Conservation (phyloP, 1,284 basidiomycete species). For the Cryptococcus sp. region DNA sequence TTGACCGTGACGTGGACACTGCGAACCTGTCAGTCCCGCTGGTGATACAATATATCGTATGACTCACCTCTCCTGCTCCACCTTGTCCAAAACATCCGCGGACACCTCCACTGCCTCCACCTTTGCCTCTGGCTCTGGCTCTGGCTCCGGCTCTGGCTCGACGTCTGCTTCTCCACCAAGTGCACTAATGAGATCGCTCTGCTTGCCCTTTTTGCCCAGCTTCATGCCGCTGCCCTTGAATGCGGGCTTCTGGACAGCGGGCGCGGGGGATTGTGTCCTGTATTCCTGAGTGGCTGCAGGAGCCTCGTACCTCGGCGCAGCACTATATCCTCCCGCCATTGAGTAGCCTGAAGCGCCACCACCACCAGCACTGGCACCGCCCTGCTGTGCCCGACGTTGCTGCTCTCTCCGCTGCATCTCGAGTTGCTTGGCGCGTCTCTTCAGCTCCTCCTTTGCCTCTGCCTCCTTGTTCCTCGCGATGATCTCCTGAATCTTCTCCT, state of each 20-base stretch:
- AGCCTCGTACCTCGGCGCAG: conserved; percentile 70
- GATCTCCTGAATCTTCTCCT: conserved; percentile 99
- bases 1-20: conserved; percentile 85
- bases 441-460: conserved; percentile 98
- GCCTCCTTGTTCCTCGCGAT: conserved; percentile 99
- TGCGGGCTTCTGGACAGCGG: conserved; percentile 66
- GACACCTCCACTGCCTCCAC: conserved; percentile 55
- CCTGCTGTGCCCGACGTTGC: conserved; percentile 64
- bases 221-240: conserved; percentile 99
- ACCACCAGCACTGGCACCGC: conserved; percentile 53
- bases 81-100: conserved; percentile 68
- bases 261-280: conserved; percentile 53
- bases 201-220: conserved; percentile 88
- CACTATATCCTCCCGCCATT: conserved; percentile 59
- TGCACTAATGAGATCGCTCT: conserved; percentile 80
- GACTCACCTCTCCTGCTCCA: conserved; percentile 72
- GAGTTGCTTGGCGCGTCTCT: conserved; percentile 94
- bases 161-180: conserved; percentile 75
- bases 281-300: conserved; percentile 38
- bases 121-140: conserved; percentile 52
- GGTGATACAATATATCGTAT: neutral
- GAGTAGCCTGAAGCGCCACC: conserved; percentile 53
- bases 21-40: conserved; percentile 10
- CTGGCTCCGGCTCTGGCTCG: conserved; percentile 57
- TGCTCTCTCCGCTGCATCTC: conserved; percentile 97